Percentiles rank a stretch among this genome's conserved stretches.
Conservation (phyloP, 78 protist genomes). For the Dictyostelium intermedium region DNA sequence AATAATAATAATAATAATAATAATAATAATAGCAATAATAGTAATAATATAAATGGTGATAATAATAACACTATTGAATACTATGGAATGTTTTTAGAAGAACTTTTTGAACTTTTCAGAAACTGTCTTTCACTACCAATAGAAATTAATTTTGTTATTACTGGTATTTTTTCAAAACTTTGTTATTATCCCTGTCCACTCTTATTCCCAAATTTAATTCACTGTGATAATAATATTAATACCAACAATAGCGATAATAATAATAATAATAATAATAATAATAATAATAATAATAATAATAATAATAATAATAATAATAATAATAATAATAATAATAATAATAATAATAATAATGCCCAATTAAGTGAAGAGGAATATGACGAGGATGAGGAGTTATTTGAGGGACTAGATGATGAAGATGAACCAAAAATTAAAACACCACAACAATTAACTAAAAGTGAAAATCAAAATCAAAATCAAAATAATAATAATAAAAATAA, state of each 20-base stretch:
- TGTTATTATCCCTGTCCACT: constrained; percentile 78
- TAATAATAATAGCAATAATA: neutral
- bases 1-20: neutral
- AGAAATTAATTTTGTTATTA: constrained; percentile 44
- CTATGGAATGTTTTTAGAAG: constrained; percentile 37
- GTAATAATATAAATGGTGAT: neutral
- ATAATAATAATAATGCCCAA: neutral
- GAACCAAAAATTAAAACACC: neutral
- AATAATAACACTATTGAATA: neutral
- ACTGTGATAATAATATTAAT: neutral
- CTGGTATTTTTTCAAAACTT: constrained; percentile 64
- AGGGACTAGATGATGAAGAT: neutral
- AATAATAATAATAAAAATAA: neutral
- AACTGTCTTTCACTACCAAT: constrained; percentile 37
- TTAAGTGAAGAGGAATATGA: neutral
- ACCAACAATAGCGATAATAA: neutral
- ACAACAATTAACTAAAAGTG: neutral
- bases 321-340: neutral
- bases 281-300: neutral
- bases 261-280: neutral
- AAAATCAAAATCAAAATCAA: neutral
- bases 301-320: neutral
- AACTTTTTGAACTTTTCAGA: constrained; percentile 12
- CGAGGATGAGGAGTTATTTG: neutral
- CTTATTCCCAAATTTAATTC: constrained; percentile 41